Evolutionary conservation across 2,329 filamentous ascomycete genomes (phyloP).

Genomic region (Calonectria pseudoturangicola): DNA sequence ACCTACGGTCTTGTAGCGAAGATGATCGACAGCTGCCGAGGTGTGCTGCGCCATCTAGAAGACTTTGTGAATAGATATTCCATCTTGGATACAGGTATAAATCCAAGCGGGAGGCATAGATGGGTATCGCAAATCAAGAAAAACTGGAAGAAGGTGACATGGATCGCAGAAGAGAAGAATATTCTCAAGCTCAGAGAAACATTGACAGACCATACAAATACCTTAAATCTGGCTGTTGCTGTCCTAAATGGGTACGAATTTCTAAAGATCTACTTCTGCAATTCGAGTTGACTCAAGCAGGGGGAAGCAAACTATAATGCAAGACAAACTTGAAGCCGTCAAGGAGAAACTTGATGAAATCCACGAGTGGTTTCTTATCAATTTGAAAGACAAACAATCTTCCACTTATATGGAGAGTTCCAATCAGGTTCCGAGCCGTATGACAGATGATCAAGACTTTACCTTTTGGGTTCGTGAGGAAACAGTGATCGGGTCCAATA

Average conservation of each 20-base stretch:
- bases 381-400: not conserved
- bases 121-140: not conserved
- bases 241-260: not conserved
- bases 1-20: not conserved
- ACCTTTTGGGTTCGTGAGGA: not conserved
- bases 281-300: not conserved
- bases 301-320: not conserved
- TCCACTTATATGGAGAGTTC: not conserved
- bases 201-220: not conserved
- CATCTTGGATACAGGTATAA: not conserved
- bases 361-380: not conserved
- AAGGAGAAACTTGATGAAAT: not conserved
- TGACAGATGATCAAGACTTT: not conserved
- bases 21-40: not conserved
- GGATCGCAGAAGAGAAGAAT: not conserved
- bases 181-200: not conserved
- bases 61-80: not conserved
- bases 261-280: not conserved
- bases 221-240: not conserved
- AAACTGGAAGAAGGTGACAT: not conserved
- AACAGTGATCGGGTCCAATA: not conserved
- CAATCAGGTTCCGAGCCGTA: too few species aligned
- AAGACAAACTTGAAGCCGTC: not conserved
- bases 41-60: not conserved
- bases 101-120: not conserved